Evolutionary conservation across 2,329 filamentous ascomycete genomes (phyloP), one percentile per base, ranked within the genome.

Genomic region (Monosporascus cannonballus): DNA sequence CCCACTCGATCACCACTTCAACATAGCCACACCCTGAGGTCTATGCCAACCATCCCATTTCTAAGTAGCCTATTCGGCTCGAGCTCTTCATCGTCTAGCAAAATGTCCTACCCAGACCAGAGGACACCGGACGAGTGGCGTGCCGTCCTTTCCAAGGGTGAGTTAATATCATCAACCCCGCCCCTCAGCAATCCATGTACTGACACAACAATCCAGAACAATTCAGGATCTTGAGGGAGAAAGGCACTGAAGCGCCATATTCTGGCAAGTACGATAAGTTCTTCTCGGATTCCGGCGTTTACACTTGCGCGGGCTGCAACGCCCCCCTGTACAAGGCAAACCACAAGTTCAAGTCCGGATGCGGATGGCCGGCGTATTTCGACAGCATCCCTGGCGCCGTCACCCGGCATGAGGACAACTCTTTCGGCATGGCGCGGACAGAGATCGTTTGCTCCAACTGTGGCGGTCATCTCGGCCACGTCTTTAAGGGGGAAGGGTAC

Each of bases 291-390:
- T 67, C 79, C 5, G 95, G 94, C 53, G 81, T 90, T 51, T 99
- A 97, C 75, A 85, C 79, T 46, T 99, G 94, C 72, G 89, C 89
- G 18, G 94, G 83, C 50, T 99, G 94, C 77, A 71, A 85, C 27
- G 81, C 91, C 7, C 92, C 94, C 5, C 83, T 99, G 18, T 99
- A 99, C 81, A 93, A 86, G 70, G 92, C 94, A 27, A 80, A 80
- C 57, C 92, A 96, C 73, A 99, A 99, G 72, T 99, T 99, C 80
- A 89, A 89, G 71, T 95, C 89, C 18, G 90, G 91, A 42, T 99
- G 94, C 72, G 94, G 94, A 56, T 99, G 94, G 94, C 94, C 94
- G 0, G 94, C 94, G 14, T 99, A 97, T 73, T 99, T 93, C 69
- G 94, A 99, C 72, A 93, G 87, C 59, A 83, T 99, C 49, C 93